Conservation (phyloP, 1,139 yeast species). For the Ashbya aceris region DNA sequence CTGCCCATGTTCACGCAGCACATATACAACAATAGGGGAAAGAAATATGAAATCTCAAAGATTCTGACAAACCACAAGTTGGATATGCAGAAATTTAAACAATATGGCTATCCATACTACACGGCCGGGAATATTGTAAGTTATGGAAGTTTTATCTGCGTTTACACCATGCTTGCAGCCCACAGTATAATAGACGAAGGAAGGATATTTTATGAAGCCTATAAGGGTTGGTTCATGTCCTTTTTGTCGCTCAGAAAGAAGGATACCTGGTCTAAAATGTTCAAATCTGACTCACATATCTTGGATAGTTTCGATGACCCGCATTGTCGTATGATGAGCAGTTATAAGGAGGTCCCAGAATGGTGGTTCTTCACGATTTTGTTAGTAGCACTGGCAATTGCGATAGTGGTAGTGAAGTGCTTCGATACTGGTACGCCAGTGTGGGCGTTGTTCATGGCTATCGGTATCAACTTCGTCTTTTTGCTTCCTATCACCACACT, state of each 20-base stretch:
- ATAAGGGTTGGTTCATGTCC: conserved; percentile 25
- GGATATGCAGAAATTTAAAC: conserved; percentile 34
- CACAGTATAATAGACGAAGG: conserved; percentile 33
- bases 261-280: conserved; percentile 18
- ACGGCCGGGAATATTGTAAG: conserved; percentile 46
- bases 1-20: conserved; percentile 46
- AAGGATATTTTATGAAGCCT: conserved; percentile 20
- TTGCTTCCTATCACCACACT: conserved; percentile 43
- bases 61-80: conserved; percentile 37
- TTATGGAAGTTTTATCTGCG: conserved; percentile 50
- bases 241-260: conserved; percentile 27
- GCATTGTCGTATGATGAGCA: conserved; percentile 46
- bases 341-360: conserved; percentile 54
- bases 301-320: conserved; percentile 39
- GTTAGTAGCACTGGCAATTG: conserved; percentile 40
- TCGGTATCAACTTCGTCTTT: conserved; percentile 46
- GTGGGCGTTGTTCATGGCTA: conserved; percentile 48
- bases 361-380: conserved; percentile 46
- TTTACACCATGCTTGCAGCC: conserved; percentile 47
- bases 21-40: conserved; percentile 42
- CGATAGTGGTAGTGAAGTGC: conserved; percentile 37
- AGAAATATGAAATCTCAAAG: conserved; percentile 34
- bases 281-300: conserved; percentile 7
- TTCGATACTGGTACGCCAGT: conserved; percentile 36
- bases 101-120: conserved; percentile 48